These are phyloP conservation scores for Diaporthe batatas DNA, from an alignment of 2,329 filamentous ascomycete species.

Conservation along the genomic window DNA sequence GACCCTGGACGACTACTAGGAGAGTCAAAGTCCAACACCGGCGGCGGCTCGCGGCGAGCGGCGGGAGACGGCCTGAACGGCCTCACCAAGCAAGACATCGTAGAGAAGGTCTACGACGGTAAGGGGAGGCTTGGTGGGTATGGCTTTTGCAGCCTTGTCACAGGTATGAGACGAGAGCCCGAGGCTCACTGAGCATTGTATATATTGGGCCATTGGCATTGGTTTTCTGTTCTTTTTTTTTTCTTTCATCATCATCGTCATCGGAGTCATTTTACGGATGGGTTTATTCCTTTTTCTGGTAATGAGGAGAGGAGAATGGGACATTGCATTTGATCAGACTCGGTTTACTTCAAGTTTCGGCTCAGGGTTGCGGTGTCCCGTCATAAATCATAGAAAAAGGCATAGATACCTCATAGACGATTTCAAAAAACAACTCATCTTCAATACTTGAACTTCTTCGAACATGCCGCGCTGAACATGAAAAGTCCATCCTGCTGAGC, in stretches of 20 bases:
- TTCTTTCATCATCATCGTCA: slow-evolving; percentile 2
- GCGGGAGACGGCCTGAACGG: not conserved
- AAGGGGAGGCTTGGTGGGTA: slow-evolving; percentile 39
- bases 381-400: slow-evolving; percentile 39
- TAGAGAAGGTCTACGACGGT: slow-evolving; percentile 40
- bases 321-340: slow-evolving; percentile 37
- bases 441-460: not conserved
- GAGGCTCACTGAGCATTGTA: slow-evolving; percentile 26
- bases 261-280: slow-evolving; percentile 35
- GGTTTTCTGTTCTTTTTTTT: not conserved
- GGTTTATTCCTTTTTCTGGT: slow-evolving; percentile 32
- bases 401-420: slow-evolving; percentile 41
- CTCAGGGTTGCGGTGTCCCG: slow-evolving; percentile 34
- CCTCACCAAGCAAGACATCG: slow-evolving; percentile 19
- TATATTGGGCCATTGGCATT: slow-evolving; percentile 8
- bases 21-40: slow-evolving; percentile 25
- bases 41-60: slow-evolving; percentile 25
- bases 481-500: not conserved
- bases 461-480: not conserved
- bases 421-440: slow-evolving; percentile 28
- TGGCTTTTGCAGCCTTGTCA: slow-evolving; percentile 39
- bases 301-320: slow-evolving; percentile 15
- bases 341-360: slow-evolving; percentile 32
- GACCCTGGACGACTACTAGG: slow-evolving; percentile 39
- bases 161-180: slow-evolving; percentile 32